phyloP scores from a whole-genome alignment of 2,329 filamentous ascomycete genomes.

The Sclerotinia subarctica region DNA sequence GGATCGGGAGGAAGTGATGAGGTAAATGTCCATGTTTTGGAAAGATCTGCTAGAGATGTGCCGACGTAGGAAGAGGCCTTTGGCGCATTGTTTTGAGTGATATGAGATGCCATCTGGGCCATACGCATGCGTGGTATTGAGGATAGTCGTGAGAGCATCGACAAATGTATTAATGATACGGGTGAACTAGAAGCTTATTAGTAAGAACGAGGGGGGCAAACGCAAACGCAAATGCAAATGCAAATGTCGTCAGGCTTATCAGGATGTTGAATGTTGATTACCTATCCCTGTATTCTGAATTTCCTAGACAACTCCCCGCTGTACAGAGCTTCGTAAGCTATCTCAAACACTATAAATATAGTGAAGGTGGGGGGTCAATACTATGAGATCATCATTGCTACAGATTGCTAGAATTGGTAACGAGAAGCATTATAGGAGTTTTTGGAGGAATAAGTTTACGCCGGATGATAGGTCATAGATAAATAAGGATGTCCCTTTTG shows the following conservation, averaged over 20 bases:
- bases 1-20: slow-evolving; percentile 72
- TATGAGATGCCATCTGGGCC: slow-evolving; percentile 46
- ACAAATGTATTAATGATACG: slow-evolving; percentile 17
- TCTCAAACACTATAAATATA: too few relatives aligned
- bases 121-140: slow-evolving; percentile 41
- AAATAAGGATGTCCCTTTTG: too few relatives aligned
- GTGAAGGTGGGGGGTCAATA: too few relatives aligned
- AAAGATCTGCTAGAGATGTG: slow-evolving; percentile 50
- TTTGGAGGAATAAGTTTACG: slow-evolving; percentile 54
- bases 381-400: too few relatives aligned
- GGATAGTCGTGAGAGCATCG: slow-evolving; percentile 35
- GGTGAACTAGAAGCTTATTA: background rate
- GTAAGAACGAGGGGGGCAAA: background rate
- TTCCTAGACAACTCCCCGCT: too few relatives aligned
- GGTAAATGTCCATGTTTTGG: slow-evolving; percentile 64
- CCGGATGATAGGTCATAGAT: slow-evolving; percentile 48
- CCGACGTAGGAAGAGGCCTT: slow-evolving; percentile 25
- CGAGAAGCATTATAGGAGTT: slow-evolving; percentile 60
- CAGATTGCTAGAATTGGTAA: slow-evolving; percentile 53
- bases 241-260: too few relatives aligned
- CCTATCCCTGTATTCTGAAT: too few relatives aligned
- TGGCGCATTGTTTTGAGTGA: slow-evolving; percentile 30
- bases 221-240: too few relatives aligned
- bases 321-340: too few relatives aligned
- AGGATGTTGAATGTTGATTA: too few relatives aligned